phyloP scores from a whole-genome alignment of 345 rosid species.

The Capsella bursapastoris region DNA sequence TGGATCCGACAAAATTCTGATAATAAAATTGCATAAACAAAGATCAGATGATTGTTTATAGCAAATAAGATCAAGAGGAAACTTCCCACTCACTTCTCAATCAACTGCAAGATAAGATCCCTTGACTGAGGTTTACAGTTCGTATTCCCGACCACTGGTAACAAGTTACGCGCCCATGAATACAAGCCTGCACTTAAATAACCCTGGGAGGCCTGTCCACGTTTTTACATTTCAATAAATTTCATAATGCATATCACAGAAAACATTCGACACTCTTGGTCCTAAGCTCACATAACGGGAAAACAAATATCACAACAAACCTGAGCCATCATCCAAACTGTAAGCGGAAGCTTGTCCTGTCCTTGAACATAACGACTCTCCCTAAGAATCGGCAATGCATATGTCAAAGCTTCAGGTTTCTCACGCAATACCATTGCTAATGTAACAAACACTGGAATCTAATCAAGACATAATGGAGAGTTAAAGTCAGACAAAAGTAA shows the following conservation, averaged over 20 bases:
- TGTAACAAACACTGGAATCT: not conserved
- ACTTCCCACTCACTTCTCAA: slow-evolving; percentile 42
- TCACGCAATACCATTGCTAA: not conserved
- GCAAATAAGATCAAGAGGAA: slow-evolving; percentile 12
- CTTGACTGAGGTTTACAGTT: slow-evolving; percentile 61
- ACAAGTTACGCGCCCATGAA: slow-evolving; percentile 59
- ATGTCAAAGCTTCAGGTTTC: not conserved
- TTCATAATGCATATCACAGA: not conserved
- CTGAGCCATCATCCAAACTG: not conserved
- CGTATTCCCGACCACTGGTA: slow-evolving; percentile 51
- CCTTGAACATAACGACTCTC: not conserved
- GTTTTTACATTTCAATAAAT: slow-evolving; percentile 27
- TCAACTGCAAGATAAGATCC: slow-evolving; percentile 64
- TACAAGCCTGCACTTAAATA: slow-evolving; percentile 60
- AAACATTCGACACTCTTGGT: not conserved
- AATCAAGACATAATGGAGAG: not conserved
- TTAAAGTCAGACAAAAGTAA: too few relatives aligned
- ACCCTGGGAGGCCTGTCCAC: slow-evolving; percentile 55
- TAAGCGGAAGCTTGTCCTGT: not conserved
- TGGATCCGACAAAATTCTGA: slow-evolving; percentile 58
- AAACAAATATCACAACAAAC: not conserved
- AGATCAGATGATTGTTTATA: slow-evolving; percentile 4
- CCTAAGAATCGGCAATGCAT: not conserved
- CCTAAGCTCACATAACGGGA: not conserved
- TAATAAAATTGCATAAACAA: slow-evolving; percentile 5